Percentiles rank a stretch among this genome's conserved stretches.
These are phyloP conservation scores for Fusarium mundagurra DNA, from an alignment of 2,329 filamentous ascomycete genomes.

Conservation along the genomic window DNA sequence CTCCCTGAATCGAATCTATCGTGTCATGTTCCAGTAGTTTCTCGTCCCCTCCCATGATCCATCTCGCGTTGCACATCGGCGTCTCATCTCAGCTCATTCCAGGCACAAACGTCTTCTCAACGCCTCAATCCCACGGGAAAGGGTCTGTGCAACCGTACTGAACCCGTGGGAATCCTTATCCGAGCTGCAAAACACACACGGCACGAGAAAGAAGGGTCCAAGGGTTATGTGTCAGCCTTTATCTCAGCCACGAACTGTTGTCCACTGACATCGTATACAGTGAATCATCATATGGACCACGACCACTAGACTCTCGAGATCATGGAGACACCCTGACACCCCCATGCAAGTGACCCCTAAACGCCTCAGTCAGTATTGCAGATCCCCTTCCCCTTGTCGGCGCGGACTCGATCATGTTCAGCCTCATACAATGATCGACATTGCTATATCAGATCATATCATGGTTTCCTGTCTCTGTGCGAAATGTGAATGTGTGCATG, in stretches of 20 bases:
- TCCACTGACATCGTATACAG: background rate
- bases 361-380: background rate
- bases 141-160: background rate
- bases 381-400: background rate
- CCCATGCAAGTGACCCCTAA: constrained; percentile 11
- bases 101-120: background rate
- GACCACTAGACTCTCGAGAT: background rate
- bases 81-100: constrained; percentile 32
- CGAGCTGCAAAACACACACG: constrained; percentile 4
- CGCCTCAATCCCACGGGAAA: constrained; percentile 1
- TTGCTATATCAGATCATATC: background rate
- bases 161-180: background rate
- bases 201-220: constrained; percentile 13
- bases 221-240: constrained; percentile 18
- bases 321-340: background rate
- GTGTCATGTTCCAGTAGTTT: constrained; percentile 20
- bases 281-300: background rate
- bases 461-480: background rate
- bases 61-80: constrained; percentile 5
- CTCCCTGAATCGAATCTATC: constrained; percentile 1
- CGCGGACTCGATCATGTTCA: background rate
- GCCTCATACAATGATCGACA: background rate
- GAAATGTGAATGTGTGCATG: background rate
- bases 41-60: background rate
- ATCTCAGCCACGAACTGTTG: constrained; percentile 13